These are phyloP conservation scores for Melampsora americana DNA, from an alignment of 1,284 basidiomycete species.

Conservation along the genomic window DNA sequence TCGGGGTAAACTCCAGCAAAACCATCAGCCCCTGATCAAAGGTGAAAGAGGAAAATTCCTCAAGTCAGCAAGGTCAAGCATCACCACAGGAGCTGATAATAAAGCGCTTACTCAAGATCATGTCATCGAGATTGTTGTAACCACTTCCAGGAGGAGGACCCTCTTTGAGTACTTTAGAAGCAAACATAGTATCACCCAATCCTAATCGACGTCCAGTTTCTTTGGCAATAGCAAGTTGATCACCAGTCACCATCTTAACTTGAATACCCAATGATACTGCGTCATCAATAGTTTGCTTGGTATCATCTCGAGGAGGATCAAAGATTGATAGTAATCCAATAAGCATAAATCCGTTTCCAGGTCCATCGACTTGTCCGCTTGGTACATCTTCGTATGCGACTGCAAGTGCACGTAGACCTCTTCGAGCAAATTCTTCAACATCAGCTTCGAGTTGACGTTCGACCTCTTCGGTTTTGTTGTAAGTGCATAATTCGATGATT, in stretches of 20 bases:
- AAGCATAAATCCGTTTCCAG: conserved; percentile 93
- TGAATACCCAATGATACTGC: conserved; percentile 90
- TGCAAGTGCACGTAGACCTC: conserved; percentile 96
- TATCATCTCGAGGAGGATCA: conserved; percentile 95
- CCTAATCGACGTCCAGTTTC: conserved; percentile 97
- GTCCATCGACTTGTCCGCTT: conserved; percentile 60
- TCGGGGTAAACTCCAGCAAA: conserved; percentile 90
- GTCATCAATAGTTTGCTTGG: conserved; percentile 98
- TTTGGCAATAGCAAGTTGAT: conserved; percentile 98
- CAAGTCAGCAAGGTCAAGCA: not conserved
- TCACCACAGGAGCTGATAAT: not conserved
- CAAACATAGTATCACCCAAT: conserved; percentile 93
- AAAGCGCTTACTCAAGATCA: conserved; percentile 56
- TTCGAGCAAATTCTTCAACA: conserved; percentile 87
- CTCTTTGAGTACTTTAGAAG: conserved; percentile 88
- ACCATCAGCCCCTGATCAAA: conserved; percentile 79
- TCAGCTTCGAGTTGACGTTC: conserved; percentile 89
- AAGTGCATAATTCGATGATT: conserved; percentile 69
- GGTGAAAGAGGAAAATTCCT: no score
- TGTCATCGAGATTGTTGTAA: conserved; percentile 77
- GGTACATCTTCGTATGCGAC: conserved; percentile 86
- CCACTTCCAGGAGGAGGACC: conserved; percentile 73
- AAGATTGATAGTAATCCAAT: conserved; percentile 96
- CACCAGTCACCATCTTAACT: conserved; percentile 99
- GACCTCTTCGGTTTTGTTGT: conserved; percentile 89